Conservation (phyloP, 345 rosid genomes). For the Barbarea vulgaris region DNA sequence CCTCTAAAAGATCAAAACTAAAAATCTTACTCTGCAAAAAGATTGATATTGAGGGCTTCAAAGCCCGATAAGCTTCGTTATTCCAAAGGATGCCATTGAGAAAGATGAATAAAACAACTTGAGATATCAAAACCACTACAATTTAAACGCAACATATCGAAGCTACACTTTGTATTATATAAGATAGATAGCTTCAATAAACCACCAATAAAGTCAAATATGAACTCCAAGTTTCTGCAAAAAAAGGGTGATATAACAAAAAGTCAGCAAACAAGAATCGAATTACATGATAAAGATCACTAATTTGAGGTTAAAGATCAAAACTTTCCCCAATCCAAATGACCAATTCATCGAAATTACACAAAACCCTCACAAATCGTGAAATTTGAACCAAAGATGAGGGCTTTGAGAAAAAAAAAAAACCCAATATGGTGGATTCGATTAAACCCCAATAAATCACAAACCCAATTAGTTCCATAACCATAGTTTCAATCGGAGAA, state of each 20-base stretch:
- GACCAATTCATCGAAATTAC: not conserved
- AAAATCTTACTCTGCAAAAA: conserved; percentile 12
- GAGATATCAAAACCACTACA: conserved; percentile 26
- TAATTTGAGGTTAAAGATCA: not conserved
- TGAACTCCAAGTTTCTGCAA: conserved; percentile 8
- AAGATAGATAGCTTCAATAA: not conserved
- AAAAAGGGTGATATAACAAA: not conserved
- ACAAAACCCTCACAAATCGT: not conserved
- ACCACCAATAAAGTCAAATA: not conserved
- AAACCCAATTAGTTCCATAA: not conserved
- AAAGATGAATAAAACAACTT: conserved; percentile 23
- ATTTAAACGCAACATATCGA: conserved; percentile 20
- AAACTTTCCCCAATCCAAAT: not conserved
- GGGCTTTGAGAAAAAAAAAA: not conserved
- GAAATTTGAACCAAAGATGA: not conserved
- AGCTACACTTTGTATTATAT: conserved; percentile 5
- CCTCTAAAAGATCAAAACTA: not conserved
- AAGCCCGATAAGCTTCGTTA: conserved; percentile 24
- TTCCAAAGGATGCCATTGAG: conserved; percentile 37
- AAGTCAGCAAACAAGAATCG: not conserved
- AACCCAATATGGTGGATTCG: not conserved
- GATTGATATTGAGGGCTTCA: conserved; percentile 10
- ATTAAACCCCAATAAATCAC: conserved; percentile 7
- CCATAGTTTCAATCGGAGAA: no score
- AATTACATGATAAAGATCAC: not conserved